Percentiles rank a stretch among this genome's conserved stretches.
Conservation (phyloP, 2,329 filamentous ascomycete species). For the Xylariaceae sp. region DNA sequence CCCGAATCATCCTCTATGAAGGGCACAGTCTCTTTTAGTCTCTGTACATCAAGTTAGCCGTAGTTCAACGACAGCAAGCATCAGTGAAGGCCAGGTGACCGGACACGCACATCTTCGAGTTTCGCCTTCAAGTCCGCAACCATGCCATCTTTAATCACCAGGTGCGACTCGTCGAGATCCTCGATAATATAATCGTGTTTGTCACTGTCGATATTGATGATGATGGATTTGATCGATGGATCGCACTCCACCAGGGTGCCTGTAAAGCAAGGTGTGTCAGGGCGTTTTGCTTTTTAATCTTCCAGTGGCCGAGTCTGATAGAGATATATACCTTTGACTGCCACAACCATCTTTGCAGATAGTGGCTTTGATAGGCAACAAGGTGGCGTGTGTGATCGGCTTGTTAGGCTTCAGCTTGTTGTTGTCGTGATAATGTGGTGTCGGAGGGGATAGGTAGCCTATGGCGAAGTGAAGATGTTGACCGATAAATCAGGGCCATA, state of each 20-base stretch:
- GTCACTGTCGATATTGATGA: conserved; percentile 67
- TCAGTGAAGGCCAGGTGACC: too few species aligned
- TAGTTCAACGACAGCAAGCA: background rate
- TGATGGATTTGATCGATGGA: conserved; percentile 82
- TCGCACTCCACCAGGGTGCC: conserved; percentile 77
- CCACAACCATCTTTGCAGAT: conserved; percentile 24
- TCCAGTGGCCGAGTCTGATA: background rate
- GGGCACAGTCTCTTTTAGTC: conserved; percentile 47
- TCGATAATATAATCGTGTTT: conserved; percentile 72
- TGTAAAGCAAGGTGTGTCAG: conserved; percentile 22
- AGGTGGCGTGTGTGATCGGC: background rate
- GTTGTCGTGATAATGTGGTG: background rate
- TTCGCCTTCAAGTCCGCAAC: conserved; percentile 59
- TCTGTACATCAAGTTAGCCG: conserved; percentile 32
- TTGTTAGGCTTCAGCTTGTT: background rate
- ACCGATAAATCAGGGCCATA: too few species aligned
- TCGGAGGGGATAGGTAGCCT: background rate
- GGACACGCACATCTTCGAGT: conserved; percentile 56
- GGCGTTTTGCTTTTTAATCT: too few species aligned
- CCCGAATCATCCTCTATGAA: conserved; percentile 46
- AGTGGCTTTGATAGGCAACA: background rate
- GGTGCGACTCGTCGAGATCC: conserved; percentile 70
- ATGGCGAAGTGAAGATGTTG: background rate
- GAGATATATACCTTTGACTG: conserved; percentile 26
- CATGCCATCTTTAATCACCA: conserved; percentile 71